Evolutionary conservation across 1,284 basidiomycete species (phyloP).

Genomic region (Cutaneotrichosporon cyanovorans): DNA sequence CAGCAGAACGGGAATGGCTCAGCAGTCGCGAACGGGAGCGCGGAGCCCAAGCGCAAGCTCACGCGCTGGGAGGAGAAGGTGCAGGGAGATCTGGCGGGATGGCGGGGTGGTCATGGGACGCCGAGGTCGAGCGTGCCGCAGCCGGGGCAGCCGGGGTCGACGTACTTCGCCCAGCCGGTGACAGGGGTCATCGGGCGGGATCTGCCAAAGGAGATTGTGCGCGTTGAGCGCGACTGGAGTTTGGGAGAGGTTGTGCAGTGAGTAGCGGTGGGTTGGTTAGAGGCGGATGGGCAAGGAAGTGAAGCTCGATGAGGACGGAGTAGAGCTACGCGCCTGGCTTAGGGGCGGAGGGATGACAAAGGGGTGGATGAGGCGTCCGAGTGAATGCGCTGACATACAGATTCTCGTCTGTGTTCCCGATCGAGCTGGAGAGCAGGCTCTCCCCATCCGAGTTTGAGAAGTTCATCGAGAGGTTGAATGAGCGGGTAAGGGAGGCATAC

Average conservation of each 20-base stretch:
- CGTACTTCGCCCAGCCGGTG: constrained; percentile 30
- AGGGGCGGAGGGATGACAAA: no score
- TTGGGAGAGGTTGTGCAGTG: constrained; percentile 46
- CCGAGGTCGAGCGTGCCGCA: constrained; percentile 25
- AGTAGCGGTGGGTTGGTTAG: no score
- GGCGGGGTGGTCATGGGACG: constrained; percentile 36
- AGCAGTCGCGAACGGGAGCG: neutral
- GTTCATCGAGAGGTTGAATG: constrained; percentile 45
- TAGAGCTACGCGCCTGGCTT: no score
- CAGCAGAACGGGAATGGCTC: neutral
- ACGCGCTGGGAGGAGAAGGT: constrained; percentile 31
- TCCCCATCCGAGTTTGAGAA: constrained; percentile 30
- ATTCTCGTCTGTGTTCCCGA: constrained; percentile 45
- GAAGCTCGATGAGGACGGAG: no score
- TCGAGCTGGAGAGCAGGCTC: constrained; percentile 48
- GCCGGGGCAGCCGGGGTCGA: constrained; percentile 17
- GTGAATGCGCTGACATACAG: constrained; percentile 15
- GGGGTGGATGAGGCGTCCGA: no score
- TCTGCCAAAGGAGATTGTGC: constrained; percentile 44
- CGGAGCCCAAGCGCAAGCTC: constrained; percentile 6
- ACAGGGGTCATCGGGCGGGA: constrained; percentile 36
- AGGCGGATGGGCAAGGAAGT: no score
- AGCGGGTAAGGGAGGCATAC: constrained; percentile 42
- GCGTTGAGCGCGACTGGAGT: constrained; percentile 48
- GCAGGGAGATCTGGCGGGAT: constrained; percentile 31